Base-by-base conservation (phyloP, 331 rosid genomes). In the Stylosanthes scabra region DNA sequence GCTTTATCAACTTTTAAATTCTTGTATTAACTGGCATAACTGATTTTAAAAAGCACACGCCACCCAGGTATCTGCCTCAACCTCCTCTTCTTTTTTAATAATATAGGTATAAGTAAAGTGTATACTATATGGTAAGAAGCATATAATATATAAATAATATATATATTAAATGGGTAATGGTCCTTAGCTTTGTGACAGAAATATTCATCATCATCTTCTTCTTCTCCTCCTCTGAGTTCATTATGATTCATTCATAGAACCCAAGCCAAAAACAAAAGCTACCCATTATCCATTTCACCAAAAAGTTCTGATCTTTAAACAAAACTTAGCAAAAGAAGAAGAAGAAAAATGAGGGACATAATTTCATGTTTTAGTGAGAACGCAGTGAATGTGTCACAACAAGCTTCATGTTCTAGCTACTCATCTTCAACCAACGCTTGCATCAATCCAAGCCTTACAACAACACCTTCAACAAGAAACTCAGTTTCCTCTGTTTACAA, bases 331-430 rank as follows among this genome's bases (percentile, higher is more conserved):
- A 4, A 39, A 64, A 12, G 55, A 13, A 49, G 6, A 52, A 14
- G 7, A 52, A 79, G n/a, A 20, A 20, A 20, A 75, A 94, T 94
- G 97, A 95, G 97, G 81, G 93, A 88, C 76, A 72, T 83, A 2
- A 80, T 90, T 13, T 87, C 99, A 29, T 95, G 99, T 82, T 88
- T 95, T 40, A 87, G 87, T 71, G 99, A 95, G 37, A 87, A 85
- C 78, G 84, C 99, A 52, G 85, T 90, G 11, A 81, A 71, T 72
- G 85, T 90, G 12, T 86, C 97, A 37, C 66, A 83, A 61, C 86
- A 14, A 49, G 55, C 97, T 8, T 94, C 97, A 14, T 95, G 97
- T 80, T 95, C 99, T 5, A 89, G 85, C 87, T 76, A 86, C 70
- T 77, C 39, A 34, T 34, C 39, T 3, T 34, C 95, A 70, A 91